A percentile compares a stretch with the other conserved stretches of the same genome.
Evolutionary conservation across 2,329 filamentous ascomycete genomes (phyloP).

Genomic region (Penicillium sp.): DNA sequence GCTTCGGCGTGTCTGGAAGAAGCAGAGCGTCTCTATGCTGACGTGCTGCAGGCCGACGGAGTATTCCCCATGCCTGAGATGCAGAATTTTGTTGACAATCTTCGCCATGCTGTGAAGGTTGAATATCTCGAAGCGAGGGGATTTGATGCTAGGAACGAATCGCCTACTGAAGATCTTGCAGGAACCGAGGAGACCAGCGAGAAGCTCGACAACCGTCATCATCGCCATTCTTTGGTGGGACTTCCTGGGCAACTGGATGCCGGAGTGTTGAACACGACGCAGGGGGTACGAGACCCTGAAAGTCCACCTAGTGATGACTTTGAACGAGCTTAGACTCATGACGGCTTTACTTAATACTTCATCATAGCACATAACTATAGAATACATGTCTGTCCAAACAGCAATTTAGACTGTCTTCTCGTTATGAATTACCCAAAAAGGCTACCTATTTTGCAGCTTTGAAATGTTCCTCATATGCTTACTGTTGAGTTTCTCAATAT

Average conservation of each 20-base stretch:
- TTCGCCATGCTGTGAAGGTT: constrained; percentile 45
- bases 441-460: background rate
- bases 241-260: constrained; percentile 53
- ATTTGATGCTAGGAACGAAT: constrained; percentile 33
- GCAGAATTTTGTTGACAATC: constrained; percentile 47
- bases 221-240: constrained; percentile 57
- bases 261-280: constrained; percentile 47
- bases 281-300: constrained; percentile 35
- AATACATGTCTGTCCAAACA: constrained; percentile 10
- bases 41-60: constrained; percentile 41
- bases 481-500: too few species aligned
- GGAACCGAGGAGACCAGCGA: constrained; percentile 51
- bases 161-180: constrained; percentile 30
- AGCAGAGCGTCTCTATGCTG: constrained; percentile 57
- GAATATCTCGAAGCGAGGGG: constrained; percentile 46
- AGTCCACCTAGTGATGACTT: constrained; percentile 47
- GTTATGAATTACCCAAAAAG: background rate
- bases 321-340: constrained; percentile 42
- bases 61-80: constrained; percentile 53
- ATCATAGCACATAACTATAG: constrained; percentile 26
- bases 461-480: background rate
- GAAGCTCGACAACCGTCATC: constrained; percentile 53
- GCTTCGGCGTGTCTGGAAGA: constrained; percentile 75
- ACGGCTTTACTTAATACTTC: constrained; percentile 19
- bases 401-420: background rate